These are phyloP conservation scores for Fraxinus americana DNA, from an alignment of 257 asterid genomes.

Conservation along the genomic window DNA sequence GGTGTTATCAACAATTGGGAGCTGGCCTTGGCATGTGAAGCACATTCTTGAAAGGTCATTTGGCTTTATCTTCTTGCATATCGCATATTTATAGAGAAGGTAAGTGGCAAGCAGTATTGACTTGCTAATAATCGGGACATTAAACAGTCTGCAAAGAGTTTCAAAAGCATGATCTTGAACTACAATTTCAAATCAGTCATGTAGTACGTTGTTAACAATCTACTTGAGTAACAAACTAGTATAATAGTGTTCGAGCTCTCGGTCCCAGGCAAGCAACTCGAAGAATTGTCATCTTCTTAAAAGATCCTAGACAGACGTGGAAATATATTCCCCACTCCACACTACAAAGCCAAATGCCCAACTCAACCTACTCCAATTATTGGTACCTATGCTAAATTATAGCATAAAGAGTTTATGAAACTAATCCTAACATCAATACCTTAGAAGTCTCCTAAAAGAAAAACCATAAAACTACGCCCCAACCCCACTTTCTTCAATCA, in stretches of 20 bases:
- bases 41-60: too few relatives aligned
- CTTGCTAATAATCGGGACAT: too few relatives aligned
- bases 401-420: not conserved
- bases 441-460: not conserved
- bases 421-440: not conserved
- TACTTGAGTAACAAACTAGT: not conserved
- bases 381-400: not conserved
- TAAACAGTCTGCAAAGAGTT: too few relatives aligned
- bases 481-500: conserved; percentile 18
- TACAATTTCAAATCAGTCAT: too few relatives aligned
- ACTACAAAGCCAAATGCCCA: not conserved
- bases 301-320: not conserved
- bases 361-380: conserved; percentile 5
- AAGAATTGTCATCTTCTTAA: not conserved
- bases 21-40: too few relatives aligned
- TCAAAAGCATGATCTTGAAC: too few relatives aligned
- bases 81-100: too few relatives aligned
- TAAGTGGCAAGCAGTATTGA: too few relatives aligned
- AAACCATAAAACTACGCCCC: conserved; percentile 7
- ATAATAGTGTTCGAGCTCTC: not conserved
- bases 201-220: not conserved
- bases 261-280: not conserved
- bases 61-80: too few relatives aligned
- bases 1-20: too few relatives aligned
- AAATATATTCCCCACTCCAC: not conserved